Conservation (phyloP, 2,329 filamentous ascomycete species). For the Epichloe elymi region DNA sequence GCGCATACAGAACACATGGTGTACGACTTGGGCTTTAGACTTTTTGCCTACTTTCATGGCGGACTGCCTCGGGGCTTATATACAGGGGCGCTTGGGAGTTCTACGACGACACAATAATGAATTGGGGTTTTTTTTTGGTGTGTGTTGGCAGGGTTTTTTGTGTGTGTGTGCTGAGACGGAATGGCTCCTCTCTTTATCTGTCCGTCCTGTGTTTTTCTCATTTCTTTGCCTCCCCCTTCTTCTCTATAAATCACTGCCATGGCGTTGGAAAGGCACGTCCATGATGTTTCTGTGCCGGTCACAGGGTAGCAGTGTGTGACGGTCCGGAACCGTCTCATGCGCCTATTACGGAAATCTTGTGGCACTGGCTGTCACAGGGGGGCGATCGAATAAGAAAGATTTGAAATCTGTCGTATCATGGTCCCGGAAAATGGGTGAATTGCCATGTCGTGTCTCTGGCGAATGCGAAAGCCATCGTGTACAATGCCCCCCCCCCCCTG, state of each 20-base stretch:
- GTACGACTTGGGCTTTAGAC: conserved; percentile 1
- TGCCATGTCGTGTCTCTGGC: neutral
- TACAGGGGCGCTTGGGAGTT: conserved; percentile 1
- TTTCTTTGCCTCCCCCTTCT: neutral
- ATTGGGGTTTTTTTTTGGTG: neutral
- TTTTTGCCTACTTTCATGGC: neutral
- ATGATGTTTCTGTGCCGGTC: conserved; percentile 2
- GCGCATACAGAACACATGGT: neutral
- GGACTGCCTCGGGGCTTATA: neutral
- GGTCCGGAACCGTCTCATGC: conserved; percentile 4
- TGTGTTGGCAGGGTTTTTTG: neutral
- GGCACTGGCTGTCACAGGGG: conserved; percentile 1
- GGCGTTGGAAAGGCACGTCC: neutral
- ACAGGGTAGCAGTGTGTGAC: neutral
- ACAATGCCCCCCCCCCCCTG: too few species aligned
- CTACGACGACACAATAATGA: neutral
- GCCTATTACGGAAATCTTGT: neutral
- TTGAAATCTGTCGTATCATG: neutral
- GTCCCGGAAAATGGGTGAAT: neutral
- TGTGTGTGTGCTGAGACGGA: too few species aligned
- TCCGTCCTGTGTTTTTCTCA: neutral
- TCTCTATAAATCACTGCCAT: neutral
- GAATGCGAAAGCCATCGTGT: too few species aligned
- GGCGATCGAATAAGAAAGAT: neutral
- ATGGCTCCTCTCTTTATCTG: neutral